Base-by-base conservation (phyloP, 495 filamentous ascomycete genomes). In the Podospora bellae-mahoneyi region DNA sequence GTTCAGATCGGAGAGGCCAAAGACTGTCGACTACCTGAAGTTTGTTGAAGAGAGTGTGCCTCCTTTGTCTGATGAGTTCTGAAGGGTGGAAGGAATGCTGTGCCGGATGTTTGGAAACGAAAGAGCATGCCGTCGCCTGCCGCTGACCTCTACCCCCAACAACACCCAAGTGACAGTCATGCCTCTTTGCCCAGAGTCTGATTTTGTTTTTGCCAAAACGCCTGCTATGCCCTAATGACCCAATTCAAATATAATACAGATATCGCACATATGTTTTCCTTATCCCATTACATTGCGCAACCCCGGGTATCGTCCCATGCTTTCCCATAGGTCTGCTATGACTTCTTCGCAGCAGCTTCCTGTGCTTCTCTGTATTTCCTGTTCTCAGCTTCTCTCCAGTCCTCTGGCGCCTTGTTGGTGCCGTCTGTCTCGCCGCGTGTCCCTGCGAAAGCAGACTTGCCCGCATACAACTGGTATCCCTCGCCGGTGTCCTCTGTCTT, bases 381-480 rank as follows among this genome's bases (percentile, higher is more conserved):
- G 64, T 86, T 86, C 74, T 87, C 85, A 9, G 79, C 67, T 73
- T 87, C 84, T 59, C 84, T 77, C 85, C 85, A 87, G 70, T 87
- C 85, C 63, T 73, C 66, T 1, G 83, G 82, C 27, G 74, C 80
- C 64, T 81, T 80, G 70, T 83, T 82, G 73, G 84, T 81, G 54
- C 85, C 85, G 64, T 80, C 79, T 23, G 85, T 86, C 69, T 76
- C 75, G 70, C 78, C 78, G 32, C 75, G 79, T 56, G 84, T 80
- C 27, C 83, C 82, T 48, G 84, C 79, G 76, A 89, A 93, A 39
- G 90, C 90, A 28, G 87, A 85, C 74, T 85, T 87, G 34, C 94
- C 94, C 9, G 87, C 92, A 78, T 97, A 97, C 62, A 97, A 76
- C 77, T 94, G 91, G 66, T 84, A 83, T 5, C 83, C 82, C 23